A percentile compares a stretch with the other conserved stretches of the same genome.
These are phyloP conservation scores for Aurantiochytrium sp. DNA, from an alignment of 108 stramenopile species.

Conservation along the genomic window DNA sequence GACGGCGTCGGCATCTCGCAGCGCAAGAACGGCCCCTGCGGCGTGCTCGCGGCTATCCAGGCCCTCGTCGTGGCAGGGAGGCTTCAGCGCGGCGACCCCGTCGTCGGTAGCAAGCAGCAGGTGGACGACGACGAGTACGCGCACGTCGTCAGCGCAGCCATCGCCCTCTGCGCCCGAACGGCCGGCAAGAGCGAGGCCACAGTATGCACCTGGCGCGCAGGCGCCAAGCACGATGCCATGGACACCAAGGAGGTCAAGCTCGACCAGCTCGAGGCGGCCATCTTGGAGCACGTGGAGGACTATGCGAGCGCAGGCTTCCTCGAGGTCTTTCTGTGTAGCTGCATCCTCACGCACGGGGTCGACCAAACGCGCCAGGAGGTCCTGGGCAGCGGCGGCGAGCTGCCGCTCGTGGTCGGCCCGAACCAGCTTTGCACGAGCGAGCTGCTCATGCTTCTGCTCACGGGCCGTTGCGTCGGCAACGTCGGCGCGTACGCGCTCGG, in stretches of 20 bases:
- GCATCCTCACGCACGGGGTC: not conserved
- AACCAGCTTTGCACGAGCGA: constrained; percentile 10
- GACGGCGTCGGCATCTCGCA: not conserved
- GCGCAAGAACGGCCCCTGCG: not conserved
- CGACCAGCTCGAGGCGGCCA: not conserved
- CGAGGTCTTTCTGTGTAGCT: not conserved
- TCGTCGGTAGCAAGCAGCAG: not conserved
- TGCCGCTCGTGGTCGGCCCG: constrained; percentile 6
- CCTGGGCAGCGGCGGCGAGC: not conserved
- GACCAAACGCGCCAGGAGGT: not conserved
- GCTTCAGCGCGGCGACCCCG: not conserved
- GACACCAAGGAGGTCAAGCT: not conserved
- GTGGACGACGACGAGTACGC: not conserved
- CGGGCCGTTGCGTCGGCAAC: not conserved
- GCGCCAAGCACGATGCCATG: not conserved
- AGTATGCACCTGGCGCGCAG: not conserved
- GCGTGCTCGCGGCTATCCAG: not conserved
- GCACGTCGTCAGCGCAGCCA: not conserved
- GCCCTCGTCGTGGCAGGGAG: not conserved
- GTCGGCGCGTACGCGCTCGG: constrained; percentile 1
- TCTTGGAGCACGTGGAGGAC: not conserved
- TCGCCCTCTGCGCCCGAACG: not conserved
- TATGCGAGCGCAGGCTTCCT: not conserved
- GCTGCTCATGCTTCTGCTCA: not conserved
- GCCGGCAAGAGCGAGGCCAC: not conserved